Base-by-base conservation (phyloP, 2,329 filamentous ascomycete genomes). In the Akanthomyces lecanii region DNA sequence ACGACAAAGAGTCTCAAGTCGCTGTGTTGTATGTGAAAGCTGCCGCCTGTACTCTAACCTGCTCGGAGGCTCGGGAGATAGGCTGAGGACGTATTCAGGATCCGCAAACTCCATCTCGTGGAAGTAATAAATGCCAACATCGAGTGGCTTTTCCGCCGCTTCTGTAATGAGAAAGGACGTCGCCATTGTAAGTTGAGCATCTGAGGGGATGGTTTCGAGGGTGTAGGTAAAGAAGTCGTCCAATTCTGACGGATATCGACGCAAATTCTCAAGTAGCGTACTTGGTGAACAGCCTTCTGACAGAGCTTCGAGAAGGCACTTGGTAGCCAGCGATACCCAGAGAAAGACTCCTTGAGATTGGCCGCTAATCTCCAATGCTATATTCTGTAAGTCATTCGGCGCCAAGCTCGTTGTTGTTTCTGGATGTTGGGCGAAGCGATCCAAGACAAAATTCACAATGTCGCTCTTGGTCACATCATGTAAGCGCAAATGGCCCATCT, bases 361-460 rank as follows among this genome's bases (percentile, higher is more conserved):
- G 30, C 50, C 12, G 18, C 47, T 62, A 8, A 62, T 56, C 23
- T 25, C 42, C 5, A 40, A 3, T 1, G 40, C 60, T 23, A 62
- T 21, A 10, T 18, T 33, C 18, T 21, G 28, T 2, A 40, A 21
- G 18, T 48, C 42, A 16, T 21, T 28, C 10, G 3, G 40, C 8
- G n/a, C 28, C 51, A 40, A 38, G 25, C 5, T 10, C 3, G n/a
- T 25, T 14, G 28, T 7, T 11, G 25, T n/a, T 14, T 53, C 25
- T 21, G 51, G 16, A 14, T 62, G n/a, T 40, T 56, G 60, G 3
- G n/a, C 30, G 42, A 62, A 55, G 18, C 42, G 42, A 21, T 62
- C 62, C 30, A 56, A 30, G 10, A 61, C 58, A 42, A 66, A 68
- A 11, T 33, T 6, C 0, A 21, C 23, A 48, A 68, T 69, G 47